These are phyloP conservation scores for Apiospora rasikravindrae DNA, from an alignment of 2,329 filamentous ascomycete species.

Conservation along the genomic window DNA sequence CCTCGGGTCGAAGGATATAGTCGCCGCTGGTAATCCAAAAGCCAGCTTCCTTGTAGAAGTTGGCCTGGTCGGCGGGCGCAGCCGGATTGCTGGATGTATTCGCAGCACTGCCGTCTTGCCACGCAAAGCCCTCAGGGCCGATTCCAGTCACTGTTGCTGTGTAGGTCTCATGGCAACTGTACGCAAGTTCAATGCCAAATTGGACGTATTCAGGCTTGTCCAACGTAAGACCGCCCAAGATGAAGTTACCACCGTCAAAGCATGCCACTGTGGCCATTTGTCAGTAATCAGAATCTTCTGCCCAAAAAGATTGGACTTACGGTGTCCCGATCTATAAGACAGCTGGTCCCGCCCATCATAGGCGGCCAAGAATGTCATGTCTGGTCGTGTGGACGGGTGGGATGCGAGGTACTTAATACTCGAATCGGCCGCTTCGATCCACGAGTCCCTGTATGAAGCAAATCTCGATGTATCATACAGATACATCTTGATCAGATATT, in stretches of 20 bases:
- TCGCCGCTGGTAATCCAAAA: constrained; percentile 69
- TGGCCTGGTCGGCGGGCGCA: constrained; percentile 51
- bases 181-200: constrained; percentile 74
- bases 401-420: constrained; percentile 74
- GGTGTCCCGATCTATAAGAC: constrained; percentile 53
- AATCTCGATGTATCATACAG: constrained; percentile 75
- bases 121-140: constrained; percentile 75
- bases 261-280: constrained; percentile 67
- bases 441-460: constrained; percentile 70
- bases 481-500: constrained; percentile 92
- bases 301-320: constrained; percentile 41
- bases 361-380: constrained; percentile 73
- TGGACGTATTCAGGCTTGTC: constrained; percentile 69
- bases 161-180: constrained; percentile 79
- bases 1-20: constrained; percentile 80
- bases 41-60: constrained; percentile 70
- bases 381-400: constrained; percentile 67
- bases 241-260: constrained; percentile 85
- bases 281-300: background rate
- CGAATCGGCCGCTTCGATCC: constrained; percentile 77
- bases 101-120: constrained; percentile 52
- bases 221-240: constrained; percentile 78
- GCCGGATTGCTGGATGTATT: constrained; percentile 46
- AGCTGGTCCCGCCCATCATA: constrained; percentile 53
- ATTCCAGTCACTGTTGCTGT: constrained; percentile 70